These are phyloP conservation scores for Exidia glandulosa DNA, from an alignment of 768 basidiomycete species.

Conservation along the genomic window DNA sequence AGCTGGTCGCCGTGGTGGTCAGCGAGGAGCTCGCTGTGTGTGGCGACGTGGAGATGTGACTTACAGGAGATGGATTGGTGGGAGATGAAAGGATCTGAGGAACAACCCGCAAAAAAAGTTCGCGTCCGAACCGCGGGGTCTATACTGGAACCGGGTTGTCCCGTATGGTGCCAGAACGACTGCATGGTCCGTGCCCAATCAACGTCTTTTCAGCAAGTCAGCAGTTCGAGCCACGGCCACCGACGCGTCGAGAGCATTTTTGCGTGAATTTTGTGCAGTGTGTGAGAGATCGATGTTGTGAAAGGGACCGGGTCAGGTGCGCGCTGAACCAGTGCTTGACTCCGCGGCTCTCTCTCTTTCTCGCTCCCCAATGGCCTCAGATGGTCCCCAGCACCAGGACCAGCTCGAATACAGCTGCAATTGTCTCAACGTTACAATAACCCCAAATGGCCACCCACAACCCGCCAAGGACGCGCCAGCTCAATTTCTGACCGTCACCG, in stretches of 20 bases:
- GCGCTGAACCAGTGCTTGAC: neutral
- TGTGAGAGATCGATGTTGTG: too few relatives aligned
- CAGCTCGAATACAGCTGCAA: slow-evolving; percentile 4
- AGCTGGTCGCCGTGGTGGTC: neutral
- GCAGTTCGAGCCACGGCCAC: too few relatives aligned
- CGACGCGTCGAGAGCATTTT: too few relatives aligned
- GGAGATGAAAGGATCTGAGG: neutral
- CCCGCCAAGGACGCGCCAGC: slow-evolving; percentile 9
- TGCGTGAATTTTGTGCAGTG: too few relatives aligned
- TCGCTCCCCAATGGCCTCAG: neutral
- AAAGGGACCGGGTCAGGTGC: neutral
- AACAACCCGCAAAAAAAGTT: neutral
- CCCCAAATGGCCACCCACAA: neutral
- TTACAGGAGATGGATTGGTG: neutral
- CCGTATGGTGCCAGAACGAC: too few relatives aligned
- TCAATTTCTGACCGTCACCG: slow-evolving; percentile 44
- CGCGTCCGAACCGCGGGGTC: neutral
- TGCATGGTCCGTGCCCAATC: too few relatives aligned
- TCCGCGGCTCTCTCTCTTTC: neutral
- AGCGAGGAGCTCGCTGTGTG: neutral
- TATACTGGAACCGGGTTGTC: too few relatives aligned
- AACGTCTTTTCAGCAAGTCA: too few relatives aligned
- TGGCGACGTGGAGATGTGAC: neutral
- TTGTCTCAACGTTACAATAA: slow-evolving; percentile 6
- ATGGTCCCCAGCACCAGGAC: neutral